Evolutionary conservation across 164 flowering plant genomes (phyloP), one percentile per base, ranked within the genome.

Genomic region (Vitis cinerea): DNA sequence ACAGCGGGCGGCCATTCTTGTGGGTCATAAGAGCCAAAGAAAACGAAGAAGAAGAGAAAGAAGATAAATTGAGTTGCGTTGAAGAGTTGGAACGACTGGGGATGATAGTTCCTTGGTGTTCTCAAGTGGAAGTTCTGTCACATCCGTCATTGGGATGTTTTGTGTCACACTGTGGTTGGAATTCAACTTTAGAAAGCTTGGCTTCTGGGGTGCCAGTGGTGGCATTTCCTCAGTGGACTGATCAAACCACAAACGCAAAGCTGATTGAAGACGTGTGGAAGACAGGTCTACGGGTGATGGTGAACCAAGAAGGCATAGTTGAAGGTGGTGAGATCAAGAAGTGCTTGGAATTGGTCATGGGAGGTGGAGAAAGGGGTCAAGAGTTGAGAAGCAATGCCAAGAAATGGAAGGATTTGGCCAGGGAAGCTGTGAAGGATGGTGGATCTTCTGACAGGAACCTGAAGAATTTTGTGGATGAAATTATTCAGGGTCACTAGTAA

Each of bases 161-260:
- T 49, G 65, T 84, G 71, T 77, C 74, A 9, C 86, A 83, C 49
- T 81, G 86, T 31, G 86, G 86, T 31, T 83, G 84, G 84, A 83
- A 84, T 59, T 84, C 87, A 49, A 67, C 82, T 11, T 12, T 80
- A 52, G 85, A 84, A 69, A 72, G 82, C 31, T 5, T 84, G 23
- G 70, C 55, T 1, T 69, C 49, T 13, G 87, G 85, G 14, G 78
- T 84, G 2, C 87, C 85, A 10, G 31, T 82, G 73, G 85, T 84
- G 73, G 81, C 72, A 13, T 73, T 79, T 59, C 84, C 87, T 0
- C 78, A 75, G 50, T 79, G 80, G 80, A 4, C 75, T 8, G 87
- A 83, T 31, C 87, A 83, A 50, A 66, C 63, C 56, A 81, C 82
- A 3, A 83, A 80, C 37, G 82, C 82, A 0, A 84, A 72, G 80